phyloP scores from a whole-genome alignment of 306 rosid genomes.

The Luffa aegyptiaca region DNA sequence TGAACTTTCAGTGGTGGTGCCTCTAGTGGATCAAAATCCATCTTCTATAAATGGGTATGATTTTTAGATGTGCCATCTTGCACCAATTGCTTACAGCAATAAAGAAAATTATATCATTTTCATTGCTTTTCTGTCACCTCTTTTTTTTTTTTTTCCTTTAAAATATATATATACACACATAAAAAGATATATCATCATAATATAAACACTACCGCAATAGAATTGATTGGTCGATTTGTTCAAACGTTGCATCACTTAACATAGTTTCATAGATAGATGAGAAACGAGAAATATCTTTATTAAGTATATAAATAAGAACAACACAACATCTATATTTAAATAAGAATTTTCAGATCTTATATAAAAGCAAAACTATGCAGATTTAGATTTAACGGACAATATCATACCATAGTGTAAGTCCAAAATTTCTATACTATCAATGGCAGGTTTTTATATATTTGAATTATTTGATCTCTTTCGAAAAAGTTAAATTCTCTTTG shows the following conservation, averaged over 20 bases:
- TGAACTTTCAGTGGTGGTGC: neutral
- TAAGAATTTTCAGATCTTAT: too few relatives aligned
- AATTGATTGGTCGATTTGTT: neutral
- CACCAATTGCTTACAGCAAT: neutral
- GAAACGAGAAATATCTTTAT: too few relatives aligned
- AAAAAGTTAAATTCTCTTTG: neutral
- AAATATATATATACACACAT: neutral
- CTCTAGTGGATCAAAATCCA: neutral
- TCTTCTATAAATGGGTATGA: constrained; percentile 3
- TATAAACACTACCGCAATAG: neutral
- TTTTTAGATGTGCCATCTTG: neutral
- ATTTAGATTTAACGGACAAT: too few relatives aligned
- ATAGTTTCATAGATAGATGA: neutral
- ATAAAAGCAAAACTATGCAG: too few relatives aligned
- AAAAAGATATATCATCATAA: neutral
- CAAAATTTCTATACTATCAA: too few relatives aligned
- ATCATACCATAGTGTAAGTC: too few relatives aligned
- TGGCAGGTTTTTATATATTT: neutral
- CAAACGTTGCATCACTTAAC: neutral
- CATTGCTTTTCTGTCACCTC: neutral
- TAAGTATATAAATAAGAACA: too few relatives aligned
- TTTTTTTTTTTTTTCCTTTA: neutral
- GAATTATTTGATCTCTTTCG: neutral
- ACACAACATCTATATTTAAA: too few relatives aligned
- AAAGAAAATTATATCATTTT: neutral